These are phyloP conservation scores for Hawksworthiomyces lignivorus DNA, from an alignment of 2,329 filamentous ascomycete genomes.

Conservation along the genomic window DNA sequence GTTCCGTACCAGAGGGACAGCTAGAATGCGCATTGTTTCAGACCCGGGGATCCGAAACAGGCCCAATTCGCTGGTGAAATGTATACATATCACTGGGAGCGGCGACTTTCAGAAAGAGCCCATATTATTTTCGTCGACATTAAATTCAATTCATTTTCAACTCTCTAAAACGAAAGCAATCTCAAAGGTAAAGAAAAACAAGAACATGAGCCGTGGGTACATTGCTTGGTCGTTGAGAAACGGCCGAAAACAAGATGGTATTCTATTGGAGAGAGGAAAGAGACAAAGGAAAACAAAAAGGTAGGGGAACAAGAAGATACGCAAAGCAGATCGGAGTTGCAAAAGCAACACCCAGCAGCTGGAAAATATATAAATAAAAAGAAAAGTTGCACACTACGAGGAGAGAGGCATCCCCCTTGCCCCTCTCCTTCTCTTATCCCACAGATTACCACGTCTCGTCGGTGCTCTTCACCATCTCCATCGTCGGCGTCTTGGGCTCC, in stretches of 20 bases:
- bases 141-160: conserved; percentile 5
- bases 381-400: too few relatives aligned
- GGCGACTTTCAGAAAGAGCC: too few relatives aligned
- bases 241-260: neutral
- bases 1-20: too few relatives aligned
- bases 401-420: too few relatives aligned
- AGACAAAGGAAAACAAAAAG: neutral
- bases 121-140: too few relatives aligned
- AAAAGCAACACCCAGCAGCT: neutral
- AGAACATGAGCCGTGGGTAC: too few relatives aligned
- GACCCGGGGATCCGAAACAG: too few relatives aligned
- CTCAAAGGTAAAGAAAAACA: neutral
- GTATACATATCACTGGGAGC: too few relatives aligned
- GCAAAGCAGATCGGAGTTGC: neutral
- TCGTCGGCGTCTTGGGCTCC: conserved; percentile 54
- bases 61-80: too few relatives aligned
- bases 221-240: too few relatives aligned
- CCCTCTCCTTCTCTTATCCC: neutral
- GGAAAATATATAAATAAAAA: too few relatives aligned
- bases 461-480: conserved; percentile 52
- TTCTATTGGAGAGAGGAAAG: neutral
- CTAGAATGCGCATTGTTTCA: too few relatives aligned
- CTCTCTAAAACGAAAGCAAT: neutral
- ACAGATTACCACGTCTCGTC: conserved; percentile 60
- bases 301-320: neutral